A percentile compares a stretch with the other conserved stretches of the same genome.
Conservation (phyloP, 2,329 filamentous ascomycete genomes). For the Talaromyces marneffei region DNA sequence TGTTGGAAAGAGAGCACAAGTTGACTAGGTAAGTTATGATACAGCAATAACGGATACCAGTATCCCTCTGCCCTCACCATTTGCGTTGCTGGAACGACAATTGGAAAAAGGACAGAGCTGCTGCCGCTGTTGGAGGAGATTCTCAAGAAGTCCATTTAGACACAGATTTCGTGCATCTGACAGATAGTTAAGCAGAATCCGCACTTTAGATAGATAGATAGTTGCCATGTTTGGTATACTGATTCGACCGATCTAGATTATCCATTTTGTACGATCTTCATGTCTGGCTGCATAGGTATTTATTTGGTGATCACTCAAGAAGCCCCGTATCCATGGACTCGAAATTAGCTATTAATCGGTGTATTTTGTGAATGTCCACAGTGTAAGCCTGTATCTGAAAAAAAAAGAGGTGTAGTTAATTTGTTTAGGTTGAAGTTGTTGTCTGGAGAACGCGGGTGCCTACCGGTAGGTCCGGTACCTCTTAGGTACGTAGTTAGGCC, state of each 20-base stretch:
- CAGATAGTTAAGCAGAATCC: background rate
- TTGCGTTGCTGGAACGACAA: conserved; percentile 49
- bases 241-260: background rate
- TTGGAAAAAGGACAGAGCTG: conserved; percentile 41
- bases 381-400: too few relatives aligned
- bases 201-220: too few relatives aligned
- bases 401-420: too few relatives aligned
- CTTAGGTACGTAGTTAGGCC: too few relatives aligned
- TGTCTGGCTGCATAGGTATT: background rate
- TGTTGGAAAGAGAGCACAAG: too few relatives aligned
- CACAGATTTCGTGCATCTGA: background rate
- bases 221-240: background rate
- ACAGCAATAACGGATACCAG: too few relatives aligned
- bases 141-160: background rate
- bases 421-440: background rate
- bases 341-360: background rate
- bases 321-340: background rate
- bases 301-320: background rate
- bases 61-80: conserved; percentile 44
- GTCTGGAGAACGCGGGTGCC: conserved; percentile 6
- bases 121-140: conserved; percentile 19
- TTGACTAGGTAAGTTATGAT: too few relatives aligned
- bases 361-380: too few relatives aligned
- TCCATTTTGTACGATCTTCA: background rate
- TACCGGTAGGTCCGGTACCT: too few relatives aligned